A percentile compares a stretch with the other conserved stretches of the same genome.
phyloP scores from a whole-genome alignment of 108 stramenopile genomes.

The Stephanodiscus minutulus region DNA sequence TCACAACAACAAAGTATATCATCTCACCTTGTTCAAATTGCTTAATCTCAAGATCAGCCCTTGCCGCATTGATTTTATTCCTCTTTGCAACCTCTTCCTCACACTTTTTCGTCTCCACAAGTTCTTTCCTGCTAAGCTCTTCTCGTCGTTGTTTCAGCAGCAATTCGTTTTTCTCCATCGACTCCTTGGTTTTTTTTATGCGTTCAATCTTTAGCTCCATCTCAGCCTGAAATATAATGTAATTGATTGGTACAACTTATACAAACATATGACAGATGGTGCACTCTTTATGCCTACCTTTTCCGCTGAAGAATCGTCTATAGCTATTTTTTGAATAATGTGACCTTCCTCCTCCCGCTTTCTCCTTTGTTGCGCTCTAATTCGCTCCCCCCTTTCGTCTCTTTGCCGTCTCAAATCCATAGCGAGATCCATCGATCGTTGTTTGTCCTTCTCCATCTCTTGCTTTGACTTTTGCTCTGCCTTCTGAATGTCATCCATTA shows the following conservation, averaged over 20 bases:
- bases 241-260: not conserved
- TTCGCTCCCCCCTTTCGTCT: slow-evolving; percentile 30
- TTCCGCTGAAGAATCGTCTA: slow-evolving; percentile 32
- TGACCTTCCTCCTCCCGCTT: slow-evolving; percentile 41
- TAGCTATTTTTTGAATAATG: slow-evolving; percentile 43
- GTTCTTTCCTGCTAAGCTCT: slow-evolving; percentile 31
- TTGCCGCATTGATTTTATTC: slow-evolving; percentile 53
- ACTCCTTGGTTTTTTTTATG: slow-evolving; percentile 36
- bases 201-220: slow-evolving; percentile 37
- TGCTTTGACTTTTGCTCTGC: slow-evolving; percentile 27
- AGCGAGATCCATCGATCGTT: slow-evolving; percentile 22
- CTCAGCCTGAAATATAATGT: slow-evolving; percentile 10
- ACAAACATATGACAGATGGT: not conserved
- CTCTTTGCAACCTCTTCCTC: slow-evolving; percentile 54
- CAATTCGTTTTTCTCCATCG: slow-evolving; percentile 39
- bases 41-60: slow-evolving; percentile 55
- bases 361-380: slow-evolving; percentile 17
- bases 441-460: slow-evolving; percentile 24
- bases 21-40: slow-evolving; percentile 59
- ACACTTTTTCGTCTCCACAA: slow-evolving; percentile 44
- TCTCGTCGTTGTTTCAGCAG: slow-evolving; percentile 36
- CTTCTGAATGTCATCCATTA: slow-evolving; percentile 39
- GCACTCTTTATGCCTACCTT: slow-evolving; percentile 2
- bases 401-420: slow-evolving; percentile 42
- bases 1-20: not conserved